Percentiles rank a stretch among this genome's conserved stretches.
These are phyloP conservation scores for Pyracantha coccinea DNA, from an alignment of 331 rosid genomes.

Conservation along the genomic window DNA sequence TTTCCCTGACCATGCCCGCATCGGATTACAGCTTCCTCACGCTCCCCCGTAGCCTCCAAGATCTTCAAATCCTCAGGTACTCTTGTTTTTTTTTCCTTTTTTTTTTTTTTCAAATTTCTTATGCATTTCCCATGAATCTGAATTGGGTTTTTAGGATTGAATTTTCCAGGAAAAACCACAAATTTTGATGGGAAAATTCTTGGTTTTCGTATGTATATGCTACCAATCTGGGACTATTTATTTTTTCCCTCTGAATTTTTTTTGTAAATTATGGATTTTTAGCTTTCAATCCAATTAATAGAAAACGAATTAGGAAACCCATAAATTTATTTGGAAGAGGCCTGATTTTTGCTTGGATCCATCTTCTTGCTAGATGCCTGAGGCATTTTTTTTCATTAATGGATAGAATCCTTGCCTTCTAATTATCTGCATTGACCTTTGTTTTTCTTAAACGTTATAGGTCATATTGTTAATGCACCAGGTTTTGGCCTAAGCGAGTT, in stretches of 20 bases:
- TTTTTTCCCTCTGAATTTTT: neutral
- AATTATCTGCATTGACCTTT: neutral
- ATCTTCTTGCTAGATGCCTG: neutral
- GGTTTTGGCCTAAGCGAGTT: neutral
- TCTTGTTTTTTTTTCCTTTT: neutral
- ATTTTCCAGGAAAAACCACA: neutral
- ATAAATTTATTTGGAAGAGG: neutral
- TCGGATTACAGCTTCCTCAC: conserved; percentile 97
- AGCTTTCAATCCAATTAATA: neutral
- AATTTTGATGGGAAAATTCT: neutral
- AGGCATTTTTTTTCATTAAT: neutral
- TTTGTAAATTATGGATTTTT: neutral
- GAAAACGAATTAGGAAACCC: neutral
- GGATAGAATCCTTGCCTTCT: too few relatives aligned
- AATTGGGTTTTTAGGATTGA: too few relatives aligned
- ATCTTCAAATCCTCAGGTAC: conserved; percentile 76
- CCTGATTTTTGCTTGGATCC: neutral
- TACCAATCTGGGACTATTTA: neutral
- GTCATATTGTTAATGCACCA: neutral
- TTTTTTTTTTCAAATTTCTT: neutral
- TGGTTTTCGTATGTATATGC: neutral
- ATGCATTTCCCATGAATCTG: neutral
- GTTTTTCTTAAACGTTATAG: neutral
- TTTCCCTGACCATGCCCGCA: conserved; percentile 78
- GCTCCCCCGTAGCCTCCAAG: conserved; percentile 81